Evolutionary conservation across 257 asterid species (phyloP).

Genomic region (Solanum lignicaule): DNA sequence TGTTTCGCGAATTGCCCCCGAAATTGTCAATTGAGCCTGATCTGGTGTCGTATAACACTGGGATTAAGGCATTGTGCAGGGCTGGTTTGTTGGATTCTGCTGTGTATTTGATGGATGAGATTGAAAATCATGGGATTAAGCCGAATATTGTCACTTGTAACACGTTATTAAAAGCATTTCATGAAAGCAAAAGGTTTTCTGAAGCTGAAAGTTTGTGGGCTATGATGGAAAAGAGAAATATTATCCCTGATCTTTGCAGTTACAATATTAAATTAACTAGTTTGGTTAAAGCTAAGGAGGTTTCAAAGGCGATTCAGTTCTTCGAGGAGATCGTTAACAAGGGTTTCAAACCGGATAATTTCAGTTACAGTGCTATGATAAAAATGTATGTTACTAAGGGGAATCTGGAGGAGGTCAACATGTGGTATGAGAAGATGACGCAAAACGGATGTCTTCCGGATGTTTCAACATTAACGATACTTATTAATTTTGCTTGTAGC

Average conservation of each 20-base stretch:
- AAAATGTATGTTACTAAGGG: constrained; percentile 22
- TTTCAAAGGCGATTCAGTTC: constrained; percentile 22
- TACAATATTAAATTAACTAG: constrained; percentile 28
- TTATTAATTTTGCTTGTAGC: constrained; percentile 27
- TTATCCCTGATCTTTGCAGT: constrained; percentile 23
- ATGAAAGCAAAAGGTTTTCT: constrained; percentile 1
- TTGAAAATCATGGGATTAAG: constrained; percentile 19
- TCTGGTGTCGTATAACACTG: constrained; percentile 24
- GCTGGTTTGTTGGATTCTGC: constrained; percentile 33
- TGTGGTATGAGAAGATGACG: constrained; percentile 23
- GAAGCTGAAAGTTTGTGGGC: constrained; percentile 38
- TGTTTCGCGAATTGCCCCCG: constrained; percentile 25
- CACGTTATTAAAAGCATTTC: constrained; percentile 20
- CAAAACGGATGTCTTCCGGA: constrained; percentile 16
- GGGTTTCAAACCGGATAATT: constrained; percentile 24
- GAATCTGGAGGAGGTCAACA: constrained; percentile 28
- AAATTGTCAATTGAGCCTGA: constrained; percentile 32
- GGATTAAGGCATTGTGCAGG: constrained; percentile 26
- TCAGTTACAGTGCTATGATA: constrained; percentile 30
- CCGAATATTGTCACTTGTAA: constrained; percentile 21
- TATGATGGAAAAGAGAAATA: constrained; percentile 35
- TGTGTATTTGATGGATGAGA: constrained; percentile 16
- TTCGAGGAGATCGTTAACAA: constrained; percentile 20
- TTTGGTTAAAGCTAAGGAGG: constrained; percentile 17
- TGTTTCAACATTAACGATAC: constrained; percentile 12